Evolutionary conservation across 768 basidiomycete genomes (phyloP).

Genomic region (Termitomyces sp.): DNA sequence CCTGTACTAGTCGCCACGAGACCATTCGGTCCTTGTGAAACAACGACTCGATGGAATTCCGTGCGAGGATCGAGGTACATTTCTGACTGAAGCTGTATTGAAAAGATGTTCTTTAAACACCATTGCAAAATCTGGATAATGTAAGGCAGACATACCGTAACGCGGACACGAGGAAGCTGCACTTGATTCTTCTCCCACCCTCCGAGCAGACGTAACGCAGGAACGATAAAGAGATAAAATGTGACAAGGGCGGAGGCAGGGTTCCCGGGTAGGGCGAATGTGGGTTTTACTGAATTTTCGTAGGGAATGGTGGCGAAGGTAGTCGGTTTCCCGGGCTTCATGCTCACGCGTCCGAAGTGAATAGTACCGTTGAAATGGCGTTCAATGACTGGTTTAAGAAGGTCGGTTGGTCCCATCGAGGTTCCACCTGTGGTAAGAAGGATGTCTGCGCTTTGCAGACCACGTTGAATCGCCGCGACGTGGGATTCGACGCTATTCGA

Average conservation of each 20-base stretch:
- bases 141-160: constrained; percentile 44
- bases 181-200: constrained; percentile 54
- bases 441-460: constrained; percentile 62
- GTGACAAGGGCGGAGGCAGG: constrained; percentile 85
- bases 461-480: constrained; percentile 48
- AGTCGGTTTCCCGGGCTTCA: constrained; percentile 86
- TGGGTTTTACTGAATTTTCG: constrained; percentile 41
- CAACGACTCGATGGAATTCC: constrained; percentile 78
- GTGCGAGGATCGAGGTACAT: constrained; percentile 70
- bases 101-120: constrained; percentile 23
- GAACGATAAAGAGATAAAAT: constrained; percentile 80
- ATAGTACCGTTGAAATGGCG: constrained; percentile 67
- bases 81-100: constrained; percentile 44
- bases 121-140: neutral
- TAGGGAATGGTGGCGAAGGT: constrained; percentile 78
- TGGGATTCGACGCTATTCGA: constrained; percentile 50
- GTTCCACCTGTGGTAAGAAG: constrained; percentile 86
- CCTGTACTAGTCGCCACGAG: constrained; percentile 77
- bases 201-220: constrained; percentile 67
- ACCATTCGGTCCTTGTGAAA: constrained; percentile 39
- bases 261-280: constrained; percentile 88
- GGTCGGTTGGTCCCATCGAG: constrained; percentile 85
- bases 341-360: constrained; percentile 81
- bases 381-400: constrained; percentile 87
- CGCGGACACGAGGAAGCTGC: constrained; percentile 57